Base-by-base conservation (phyloP, 2,329 filamentous ascomycete genomes). In the Exophiala aquamarina region DNA sequence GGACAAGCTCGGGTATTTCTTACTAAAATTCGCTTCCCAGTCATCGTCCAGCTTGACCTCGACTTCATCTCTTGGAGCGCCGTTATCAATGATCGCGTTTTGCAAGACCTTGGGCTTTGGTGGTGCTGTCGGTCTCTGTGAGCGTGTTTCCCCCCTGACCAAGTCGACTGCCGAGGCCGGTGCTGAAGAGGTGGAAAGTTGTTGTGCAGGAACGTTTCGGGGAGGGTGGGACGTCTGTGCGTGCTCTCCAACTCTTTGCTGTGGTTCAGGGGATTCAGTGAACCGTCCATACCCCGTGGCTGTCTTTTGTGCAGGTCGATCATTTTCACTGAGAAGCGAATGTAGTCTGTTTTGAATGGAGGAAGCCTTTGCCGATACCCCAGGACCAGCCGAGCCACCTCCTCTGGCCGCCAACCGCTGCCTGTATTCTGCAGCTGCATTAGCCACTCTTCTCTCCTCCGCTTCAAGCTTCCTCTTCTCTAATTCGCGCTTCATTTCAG, bases 291-390 rank as follows among this genome's bases (percentile, higher is more conserved):
- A 97, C 0, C 92, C 92, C 55, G 91, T 84, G 1, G 91, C 91
- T 1, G 89, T 95, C 56, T 84, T 82, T 11, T 72, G 70, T 1
- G 75, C 69, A 4, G 81, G 74, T 55, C 76, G 82, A 59, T 82
- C 81, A 32, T 86, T 89, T 61, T 96, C 91, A 51, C 84, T 84
- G 13, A 98, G 72, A 40, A 97, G 74, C 40, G 82, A 89, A 70
- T 94, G 88, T 44, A 98, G 89, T 55, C 92, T 85, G 62, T 88
- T 90, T 65, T 97, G 90, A 59, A 98, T 98, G 19, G 85, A 87
- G n/a, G 83, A 80, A 14, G 90, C 89, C 75, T 80, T 62, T 77
- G 77, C 61, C 70, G 78, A 66, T 75, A 81, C 46, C 76, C 80
- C 45, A 69, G 68, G 13, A 70, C 71, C 14, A 65, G 63, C 59